Percentiles rank a stretch among this genome's conserved stretches.
Conservation (phyloP, 148 eudicot species). For the Pouteria glomerata region DNA sequence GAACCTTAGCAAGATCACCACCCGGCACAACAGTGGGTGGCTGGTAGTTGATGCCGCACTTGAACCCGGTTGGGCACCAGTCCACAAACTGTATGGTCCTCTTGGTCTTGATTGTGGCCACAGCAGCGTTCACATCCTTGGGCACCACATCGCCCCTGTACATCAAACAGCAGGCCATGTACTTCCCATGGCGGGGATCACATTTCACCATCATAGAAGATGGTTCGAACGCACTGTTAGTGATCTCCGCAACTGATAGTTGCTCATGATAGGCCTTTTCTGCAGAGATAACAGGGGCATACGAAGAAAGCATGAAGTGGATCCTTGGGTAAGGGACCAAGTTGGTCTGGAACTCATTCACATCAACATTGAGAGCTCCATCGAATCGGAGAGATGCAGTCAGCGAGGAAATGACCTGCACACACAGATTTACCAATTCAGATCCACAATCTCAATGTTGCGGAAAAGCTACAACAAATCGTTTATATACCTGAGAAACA, state of each 20-base stretch:
- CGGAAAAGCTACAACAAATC: not conserved
- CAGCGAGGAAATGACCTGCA: constrained; percentile 11
- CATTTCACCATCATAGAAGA: constrained; percentile 12
- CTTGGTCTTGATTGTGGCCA: constrained; percentile 14
- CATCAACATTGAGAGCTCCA: constrained; percentile 11
- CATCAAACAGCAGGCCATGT: constrained; percentile 16
- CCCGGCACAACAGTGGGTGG: constrained; percentile 9
- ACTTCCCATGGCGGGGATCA: constrained; percentile 11
- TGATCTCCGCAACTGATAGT: constrained; percentile 3
- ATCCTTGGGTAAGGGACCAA: constrained; percentile 9
- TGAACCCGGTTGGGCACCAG: constrained; percentile 18
- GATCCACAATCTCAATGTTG: no score
- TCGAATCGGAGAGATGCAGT: constrained; percentile 10
- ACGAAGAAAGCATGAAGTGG: constrained; percentile 14
- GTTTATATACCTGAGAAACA: constrained; percentile 1
- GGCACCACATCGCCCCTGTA: constrained; percentile 11
- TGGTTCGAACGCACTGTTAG: constrained; percentile 5
- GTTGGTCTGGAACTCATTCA: constrained; percentile 13
- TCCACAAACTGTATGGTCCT: constrained; percentile 13
- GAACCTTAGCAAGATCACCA: constrained; percentile 10
- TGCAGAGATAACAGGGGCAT: constrained; percentile 7
- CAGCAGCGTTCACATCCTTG: constrained; percentile 8
- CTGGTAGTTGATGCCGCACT: constrained; percentile 13
- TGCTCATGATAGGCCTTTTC: constrained; percentile 12
- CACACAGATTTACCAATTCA: not conserved